phyloP scores from a whole-genome alignment of 352 stramenopile genomes.

The Plasmopara halstedii region DNA sequence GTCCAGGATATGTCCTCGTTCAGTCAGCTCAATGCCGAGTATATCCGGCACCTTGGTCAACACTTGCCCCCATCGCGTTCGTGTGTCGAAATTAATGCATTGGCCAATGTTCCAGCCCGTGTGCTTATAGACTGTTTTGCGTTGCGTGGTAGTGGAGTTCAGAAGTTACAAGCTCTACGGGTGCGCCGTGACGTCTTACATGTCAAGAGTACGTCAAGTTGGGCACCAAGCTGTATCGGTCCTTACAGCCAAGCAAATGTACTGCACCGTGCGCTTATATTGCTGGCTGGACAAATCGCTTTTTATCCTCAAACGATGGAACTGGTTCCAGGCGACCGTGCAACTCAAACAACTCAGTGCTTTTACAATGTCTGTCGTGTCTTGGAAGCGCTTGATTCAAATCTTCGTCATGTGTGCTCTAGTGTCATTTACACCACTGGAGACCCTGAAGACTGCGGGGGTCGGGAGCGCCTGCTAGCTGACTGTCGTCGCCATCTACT shows the following conservation, averaged over 20 bases:
- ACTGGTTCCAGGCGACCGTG: conserved; percentile 47
- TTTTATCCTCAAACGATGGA: conserved; percentile 93
- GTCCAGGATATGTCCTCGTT: conserved; percentile 94
- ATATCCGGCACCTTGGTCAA: conserved; percentile 87
- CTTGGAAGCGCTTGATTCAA: conserved; percentile 71
- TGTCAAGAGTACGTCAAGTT: conserved; percentile 94
- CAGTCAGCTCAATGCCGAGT: conserved; percentile 89
- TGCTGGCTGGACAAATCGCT: conserved; percentile 96
- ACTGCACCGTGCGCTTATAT: conserved; percentile 85
- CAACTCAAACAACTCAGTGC: conserved; percentile 41
- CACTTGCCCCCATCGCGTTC: conserved; percentile 75
- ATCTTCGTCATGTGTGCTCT: conserved; percentile 65
- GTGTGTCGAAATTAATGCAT: conserved; percentile 78
- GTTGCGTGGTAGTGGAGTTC: conserved; percentile 55
- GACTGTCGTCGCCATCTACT: conserved; percentile 18
- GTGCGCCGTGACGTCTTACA: conserved; percentile 87
- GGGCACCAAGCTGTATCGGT: conserved; percentile 97
- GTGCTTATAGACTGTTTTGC: conserved; percentile 91
- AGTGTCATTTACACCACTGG: conserved; percentile 54
- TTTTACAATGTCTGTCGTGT: conserved; percentile 58
- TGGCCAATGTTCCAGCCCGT: conserved; percentile 31
- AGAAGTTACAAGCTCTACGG: conserved; percentile 51
- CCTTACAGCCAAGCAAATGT: conserved; percentile 98
- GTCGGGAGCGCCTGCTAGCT: conserved; percentile 17
- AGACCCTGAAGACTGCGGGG: conserved; percentile 22